These are phyloP conservation scores for Cutaneotrichosporon dermatis DNA, from an alignment of 1,284 basidiomycete genomes.

Conservation along the genomic window DNA sequence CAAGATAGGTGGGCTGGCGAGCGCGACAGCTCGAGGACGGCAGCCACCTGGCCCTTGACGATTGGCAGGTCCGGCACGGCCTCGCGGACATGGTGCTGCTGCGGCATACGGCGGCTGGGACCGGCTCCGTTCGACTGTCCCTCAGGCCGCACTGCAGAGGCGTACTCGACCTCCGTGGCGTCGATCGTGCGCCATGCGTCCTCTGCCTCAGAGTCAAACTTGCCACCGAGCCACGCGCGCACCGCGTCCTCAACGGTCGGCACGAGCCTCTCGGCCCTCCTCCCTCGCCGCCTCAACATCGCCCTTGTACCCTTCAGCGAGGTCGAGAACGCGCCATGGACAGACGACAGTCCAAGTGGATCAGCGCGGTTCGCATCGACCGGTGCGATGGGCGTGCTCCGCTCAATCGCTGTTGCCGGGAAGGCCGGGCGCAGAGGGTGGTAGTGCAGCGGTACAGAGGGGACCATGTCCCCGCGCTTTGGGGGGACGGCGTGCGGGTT, in stretches of 20 bases:
- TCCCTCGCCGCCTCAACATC: conserved; percentile 37
- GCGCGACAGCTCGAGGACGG: conserved; percentile 42
- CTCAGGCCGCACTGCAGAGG: not conserved
- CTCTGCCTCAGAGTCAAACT: conserved; percentile 11
- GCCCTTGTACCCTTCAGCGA: conserved; percentile 43
- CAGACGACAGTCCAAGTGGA: conserved; percentile 6
- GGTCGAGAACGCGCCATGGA: conserved; percentile 40
- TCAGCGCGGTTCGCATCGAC: conserved; percentile 2
- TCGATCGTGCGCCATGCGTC: conserved; percentile 35
- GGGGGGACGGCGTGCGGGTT: conserved; percentile 45
- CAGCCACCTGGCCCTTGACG: conserved; percentile 14
- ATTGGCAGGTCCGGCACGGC: conserved; percentile 27
- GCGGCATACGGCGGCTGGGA: conserved; percentile 25
- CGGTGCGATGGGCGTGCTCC: conserved; percentile 25
- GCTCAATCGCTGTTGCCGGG: conserved; percentile 27
- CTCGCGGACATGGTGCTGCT: conserved; percentile 24
- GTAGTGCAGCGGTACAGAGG: conserved; percentile 39
- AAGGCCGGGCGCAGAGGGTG: conserved; percentile 30
- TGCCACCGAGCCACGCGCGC: conserved; percentile 37
- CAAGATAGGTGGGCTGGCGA: conserved; percentile 44
- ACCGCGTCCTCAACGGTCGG: conserved; percentile 33
- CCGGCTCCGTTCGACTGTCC: not conserved
- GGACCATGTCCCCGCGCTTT: conserved; percentile 32
- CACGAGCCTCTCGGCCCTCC: conserved; percentile 40
- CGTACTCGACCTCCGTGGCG: conserved; percentile 21